Evolutionary conservation across 192 early-diverging fungal genomes (phyloP).

Genomic region (Thamnidium elegans): DNA sequence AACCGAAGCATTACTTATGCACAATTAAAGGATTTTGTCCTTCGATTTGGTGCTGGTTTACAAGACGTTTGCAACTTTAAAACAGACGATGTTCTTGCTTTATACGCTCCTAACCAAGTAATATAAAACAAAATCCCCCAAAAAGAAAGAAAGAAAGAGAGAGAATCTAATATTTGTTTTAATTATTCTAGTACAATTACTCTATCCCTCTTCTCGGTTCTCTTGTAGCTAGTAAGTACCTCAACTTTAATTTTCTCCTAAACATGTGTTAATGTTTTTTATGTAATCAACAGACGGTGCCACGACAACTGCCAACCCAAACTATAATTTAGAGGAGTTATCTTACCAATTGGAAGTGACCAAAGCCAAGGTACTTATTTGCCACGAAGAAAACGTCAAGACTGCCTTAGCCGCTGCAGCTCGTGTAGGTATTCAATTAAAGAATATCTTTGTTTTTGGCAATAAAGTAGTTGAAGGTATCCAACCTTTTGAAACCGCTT

Average conservation of each 20-base stretch:
- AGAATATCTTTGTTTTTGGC: conserved; percentile 35
- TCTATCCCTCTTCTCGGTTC: conserved; percentile 34
- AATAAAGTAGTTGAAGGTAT: conserved; percentile 13
- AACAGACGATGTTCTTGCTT: conserved; percentile 24
- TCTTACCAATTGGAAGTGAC: conserved; percentile 70
- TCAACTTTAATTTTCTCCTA: background rate
- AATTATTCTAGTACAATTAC: conserved; percentile 29
- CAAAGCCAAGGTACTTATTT: conserved; percentile 65
- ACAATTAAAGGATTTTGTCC: conserved; percentile 20
- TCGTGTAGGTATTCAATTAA: conserved; percentile 9
- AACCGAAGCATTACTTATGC: conserved; percentile 39
- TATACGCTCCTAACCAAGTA: conserved; percentile 37
- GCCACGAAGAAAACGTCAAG: conserved; percentile 29
- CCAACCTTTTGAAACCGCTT: conserved; percentile 21
- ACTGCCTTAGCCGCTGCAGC: conserved; percentile 28
- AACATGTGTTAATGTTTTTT: conserved; percentile 1
- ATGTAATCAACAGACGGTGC: conserved; percentile 49
- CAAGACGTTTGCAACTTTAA: conserved; percentile 28
- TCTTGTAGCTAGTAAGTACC: conserved; percentile 34
- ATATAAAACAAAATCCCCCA: no score
- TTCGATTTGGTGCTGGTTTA: conserved; percentile 33
- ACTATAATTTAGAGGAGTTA: conserved; percentile 74
- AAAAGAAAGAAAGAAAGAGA: no score
- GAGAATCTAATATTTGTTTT: background rate
- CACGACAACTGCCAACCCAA: conserved; percentile 75